Evolutionary conservation across 495 filamentous ascomycete species (phyloP), one percentile per base, ranked within the genome.

Genomic region (Articulospora tetracladia): DNA sequence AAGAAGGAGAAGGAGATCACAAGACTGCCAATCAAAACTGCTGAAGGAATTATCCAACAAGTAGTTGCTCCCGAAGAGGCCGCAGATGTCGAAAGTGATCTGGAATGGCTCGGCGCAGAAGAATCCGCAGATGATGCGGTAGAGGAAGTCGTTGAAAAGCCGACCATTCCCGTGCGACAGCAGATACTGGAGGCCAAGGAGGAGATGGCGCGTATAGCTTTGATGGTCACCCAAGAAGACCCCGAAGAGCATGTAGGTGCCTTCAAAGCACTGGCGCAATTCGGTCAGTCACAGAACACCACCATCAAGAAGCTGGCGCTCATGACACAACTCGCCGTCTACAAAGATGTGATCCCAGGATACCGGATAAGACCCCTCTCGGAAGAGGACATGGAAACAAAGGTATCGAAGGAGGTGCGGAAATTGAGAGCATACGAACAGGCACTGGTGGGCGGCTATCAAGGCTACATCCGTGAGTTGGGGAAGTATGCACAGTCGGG

Each of bases 321-420:
- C 25, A 90, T 85, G 17, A 88, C 92, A 20, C 92, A 96, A 72
- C 78, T 93, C 68, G 86, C 93, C 7, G 81, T 97, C n/a, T 98
- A 91, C 73, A 95, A 92, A 70, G 93, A 98, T 75, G 80, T 97
- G 44, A 97, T 98, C 49, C 94, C 94, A 0, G 94, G 93, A 7
- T 98, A 98, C 66, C 81, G 94, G 34, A 98, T 98, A 72, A 87
- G 94, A 20, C 91, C 92, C 20, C 72, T 89, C 6, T 79, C 79
- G 1, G 90, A 93, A 44, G 86, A 88, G 20, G 83, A 88, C 59
- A 79, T 83, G 66, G 78, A 78, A 24, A 85, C 83, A 34, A 96
- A 94, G 72, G 69, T 98, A 3, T 96, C 92, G 3, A 97, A 97
- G 70, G 94, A 98, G 22, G 92, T 97, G 41, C 83, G 86, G 70